Evolutionary conservation across 805 yeast genomes (phyloP), one percentile per base, ranked within the genome.

Genomic region (baker's yeast (Saccharomyces cerevisiae)): DNA sequence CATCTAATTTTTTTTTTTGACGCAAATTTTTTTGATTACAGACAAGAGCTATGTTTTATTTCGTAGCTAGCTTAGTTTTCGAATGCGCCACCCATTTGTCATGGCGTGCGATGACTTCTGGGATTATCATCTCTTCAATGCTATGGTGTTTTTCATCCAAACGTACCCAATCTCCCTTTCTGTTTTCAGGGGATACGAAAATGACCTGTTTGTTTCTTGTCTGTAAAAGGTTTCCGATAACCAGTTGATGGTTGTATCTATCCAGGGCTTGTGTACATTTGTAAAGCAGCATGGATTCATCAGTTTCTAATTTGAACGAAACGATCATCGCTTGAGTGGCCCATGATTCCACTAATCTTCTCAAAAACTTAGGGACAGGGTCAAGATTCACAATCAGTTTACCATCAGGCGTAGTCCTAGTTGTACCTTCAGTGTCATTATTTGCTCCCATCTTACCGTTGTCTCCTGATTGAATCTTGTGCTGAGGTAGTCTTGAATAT

Each of bases 321-420:
- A 92, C 87, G 54, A 94, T 89, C 96, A 90, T 87, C 0, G 97
- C 95, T 11, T 84, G 81, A 2, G 95, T 96, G 0, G 96, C 96
- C 99, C 99, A 94, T 10, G 83, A 79, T 59, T 89, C 95, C 1
- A 91, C 97, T 57, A 94, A 74, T 54, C 96, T 76, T 59, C 89
- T 81, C 63, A 94, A 77, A 62, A 94, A 92, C 66, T 94, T 94
- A 21, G 99, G 99, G 3, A 94, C 99, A 4, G 96, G 98, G 67
- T 92, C 97, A 59, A 94, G 73, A 61, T 90, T 87, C 10, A 94
- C 88, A 8, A 85, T 80, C 48, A 94, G 74, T 64, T 87, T 89
- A 2, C 96, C 95, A 6, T 74, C 75, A 2, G 62, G 56, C 1
- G 71, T 64, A 0, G 68, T 65, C 10, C 57, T 54, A 4, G 67